Conservation (phyloP, 371 early-diverging fungal species). For the Mucor velutinosus region DNA sequence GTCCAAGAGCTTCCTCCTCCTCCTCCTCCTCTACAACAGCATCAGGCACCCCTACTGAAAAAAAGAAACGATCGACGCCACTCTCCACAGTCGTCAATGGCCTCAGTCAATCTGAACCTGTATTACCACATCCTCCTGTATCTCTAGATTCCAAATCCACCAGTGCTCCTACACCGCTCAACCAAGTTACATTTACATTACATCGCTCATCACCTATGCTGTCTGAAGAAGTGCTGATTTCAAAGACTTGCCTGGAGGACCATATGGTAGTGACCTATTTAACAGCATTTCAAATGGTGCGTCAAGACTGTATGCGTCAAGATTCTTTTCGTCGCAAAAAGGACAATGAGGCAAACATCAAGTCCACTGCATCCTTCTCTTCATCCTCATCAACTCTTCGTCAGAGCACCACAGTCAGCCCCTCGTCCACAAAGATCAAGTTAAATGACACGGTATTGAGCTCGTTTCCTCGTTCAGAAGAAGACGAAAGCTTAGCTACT, state of each 20-base stretch:
- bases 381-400: conserved; percentile 19
- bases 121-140: conserved; percentile 5
- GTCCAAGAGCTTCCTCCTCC: conserved; percentile 9
- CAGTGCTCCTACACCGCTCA: neutral
- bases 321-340: neutral
- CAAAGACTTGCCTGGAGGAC: conserved; percentile 52
- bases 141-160: neutral
- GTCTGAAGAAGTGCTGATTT: conserved; percentile 45
- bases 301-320: conserved; percentile 46
- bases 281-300: conserved; percentile 44
- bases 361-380: conserved; percentile 10
- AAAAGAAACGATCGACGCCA: conserved; percentile 1
- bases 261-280: conserved; percentile 55
- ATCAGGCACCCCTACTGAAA: neutral
- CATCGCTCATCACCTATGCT: conserved; percentile 39
- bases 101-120: conserved; percentile 28
- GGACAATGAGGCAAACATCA: neutral
- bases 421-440: conserved; percentile 8
- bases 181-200: conserved; percentile 33
- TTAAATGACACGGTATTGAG: neutral
- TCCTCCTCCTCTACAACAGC: neutral
- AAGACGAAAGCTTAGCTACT: neutral
- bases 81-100: conserved; percentile 4
- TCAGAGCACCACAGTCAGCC: neutral
- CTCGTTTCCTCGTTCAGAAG: neutral